A percentile compares a stretch with the other conserved stretches of the same genome.
Conservation (phyloP, 495 filamentous ascomycete genomes). For the Talaromyces liani region DNA sequence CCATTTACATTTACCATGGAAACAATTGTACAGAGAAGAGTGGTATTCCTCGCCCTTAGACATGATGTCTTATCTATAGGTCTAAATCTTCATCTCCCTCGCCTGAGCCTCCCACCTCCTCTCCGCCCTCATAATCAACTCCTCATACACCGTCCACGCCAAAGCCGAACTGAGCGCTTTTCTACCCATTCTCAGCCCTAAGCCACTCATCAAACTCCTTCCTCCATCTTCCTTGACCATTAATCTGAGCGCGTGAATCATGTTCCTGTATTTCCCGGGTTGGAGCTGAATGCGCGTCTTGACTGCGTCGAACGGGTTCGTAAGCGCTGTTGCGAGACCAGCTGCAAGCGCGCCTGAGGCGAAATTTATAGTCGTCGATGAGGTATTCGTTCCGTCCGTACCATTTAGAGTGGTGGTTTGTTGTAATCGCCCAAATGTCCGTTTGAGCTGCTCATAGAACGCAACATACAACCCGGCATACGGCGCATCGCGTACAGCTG, state of each 20-base stretch:
- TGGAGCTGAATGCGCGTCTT: slow-evolving; percentile 92
- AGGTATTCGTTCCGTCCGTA: background rate
- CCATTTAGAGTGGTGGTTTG: background rate
- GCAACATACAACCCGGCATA: slow-evolving; percentile 93
- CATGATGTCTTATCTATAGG: background rate
- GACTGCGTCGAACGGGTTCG: slow-evolving; percentile 94
- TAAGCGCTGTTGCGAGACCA: slow-evolving; percentile 73
- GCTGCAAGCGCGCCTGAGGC: slow-evolving; percentile 71
- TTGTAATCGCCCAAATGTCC: slow-evolving; percentile 41
- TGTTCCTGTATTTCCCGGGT: slow-evolving; percentile 76
- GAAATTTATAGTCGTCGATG: slow-evolving; percentile 75
- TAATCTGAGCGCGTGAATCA: slow-evolving; percentile 62
- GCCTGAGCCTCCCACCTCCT: slow-evolving; percentile 41
- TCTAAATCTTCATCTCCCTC: slow-evolving; percentile 9
- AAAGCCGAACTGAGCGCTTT: slow-evolving; percentile 89
- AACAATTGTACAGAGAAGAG: background rate
- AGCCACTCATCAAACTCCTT: slow-evolving; percentile 74
- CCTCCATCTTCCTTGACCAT: slow-evolving; percentile 82
- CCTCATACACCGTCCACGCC: slow-evolving; percentile 96
- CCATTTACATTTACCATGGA: background rate
- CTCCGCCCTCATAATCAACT: slow-evolving; percentile 74
- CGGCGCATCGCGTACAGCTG: slow-evolving; percentile 85
- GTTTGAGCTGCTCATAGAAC: slow-evolving; percentile 88
- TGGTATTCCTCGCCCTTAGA: background rate
- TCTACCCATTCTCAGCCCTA: slow-evolving; percentile 79